Conservation (phyloP, 495 filamentous ascomycete species). For the Sabuloglossum arenarium region DNA sequence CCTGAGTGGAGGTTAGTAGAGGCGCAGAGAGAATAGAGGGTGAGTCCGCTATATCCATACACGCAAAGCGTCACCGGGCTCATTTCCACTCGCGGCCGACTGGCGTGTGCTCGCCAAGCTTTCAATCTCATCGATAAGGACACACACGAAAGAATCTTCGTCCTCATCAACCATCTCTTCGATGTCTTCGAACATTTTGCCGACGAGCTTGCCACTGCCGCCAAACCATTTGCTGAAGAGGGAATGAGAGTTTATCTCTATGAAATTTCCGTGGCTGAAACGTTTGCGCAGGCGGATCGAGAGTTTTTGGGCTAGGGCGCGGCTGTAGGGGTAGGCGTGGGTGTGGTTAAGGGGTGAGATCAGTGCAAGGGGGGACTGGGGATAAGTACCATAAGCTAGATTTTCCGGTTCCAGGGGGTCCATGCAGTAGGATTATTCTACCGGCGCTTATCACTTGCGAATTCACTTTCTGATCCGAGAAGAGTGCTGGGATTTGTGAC, state of each 20-base stretch:
- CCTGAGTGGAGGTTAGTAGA: conserved; percentile 4
- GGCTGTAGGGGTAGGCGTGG: conserved; percentile 12
- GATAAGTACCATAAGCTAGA: conserved; percentile 21
- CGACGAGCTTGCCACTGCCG: conserved; percentile 33
- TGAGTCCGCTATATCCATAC: conserved; percentile 12
- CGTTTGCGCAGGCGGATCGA: conserved; percentile 28
- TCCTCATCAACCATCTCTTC: conserved; percentile 21
- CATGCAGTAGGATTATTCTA: conserved; percentile 26
- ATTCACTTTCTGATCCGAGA: conserved; percentile 8
- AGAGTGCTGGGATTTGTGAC: background rate
- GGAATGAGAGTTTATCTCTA: conserved; percentile 29
- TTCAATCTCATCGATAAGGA: conserved; percentile 36
- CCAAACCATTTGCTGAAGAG: conserved; percentile 33
- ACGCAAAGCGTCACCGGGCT: conserved; percentile 28
- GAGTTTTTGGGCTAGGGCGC: conserved; percentile 33
- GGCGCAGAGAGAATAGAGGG: conserved; percentile 8
- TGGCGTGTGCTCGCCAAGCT: conserved; percentile 26
- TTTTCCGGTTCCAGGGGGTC: conserved; percentile 36
- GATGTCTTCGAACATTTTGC: conserved; percentile 27
- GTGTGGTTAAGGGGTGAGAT: background rate
- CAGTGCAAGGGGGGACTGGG: background rate
- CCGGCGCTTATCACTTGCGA: conserved; percentile 16
- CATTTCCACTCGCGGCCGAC: conserved; percentile 20
- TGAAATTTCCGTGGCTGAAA: conserved; percentile 22
- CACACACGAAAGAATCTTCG: conserved; percentile 23